Base-by-base conservation (phyloP, 1,139 yeast species). In the Taphrina deformans region DNA sequence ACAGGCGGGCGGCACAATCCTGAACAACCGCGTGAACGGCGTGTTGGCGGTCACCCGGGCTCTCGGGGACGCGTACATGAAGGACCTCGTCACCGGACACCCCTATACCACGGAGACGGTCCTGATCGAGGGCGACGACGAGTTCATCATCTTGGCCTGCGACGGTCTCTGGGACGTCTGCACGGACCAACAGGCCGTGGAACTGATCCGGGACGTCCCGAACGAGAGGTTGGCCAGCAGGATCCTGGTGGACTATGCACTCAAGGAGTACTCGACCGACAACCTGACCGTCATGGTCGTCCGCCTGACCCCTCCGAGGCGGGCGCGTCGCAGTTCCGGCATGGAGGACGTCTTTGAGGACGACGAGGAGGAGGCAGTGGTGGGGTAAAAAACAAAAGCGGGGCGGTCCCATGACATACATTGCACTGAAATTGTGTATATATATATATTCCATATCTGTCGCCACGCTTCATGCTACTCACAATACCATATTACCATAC, bases 141-240 rank as follows among this genome's bases (percentile, higher is more conserved):
- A 88, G 70, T 90, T 89, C 73, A 75, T 92, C 73, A 91, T 92
- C 62, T 77, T 92, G 67, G 97, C 97, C 0, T 91, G 97, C 75
- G 98, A 92, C 75, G 98, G 98, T 0, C 79, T 92, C 14, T 92
- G 97, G 97, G 98, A 92, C 74, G 97, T 92, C 1, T 81, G 92
- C 63, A 80, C 85, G 5, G 98, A 92, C 72, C 85, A 85, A 69
- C 83, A 83, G 65, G 97, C 97, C 0, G 89, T 95, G 67, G 86
- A 86, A 65, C 75, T 86, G 71, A 85, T 89, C 4, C 79, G 82
- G 44, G 82, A 82, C 44, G 76, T 81, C 14, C 69, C 72, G 16
- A 86, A 85, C 70, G 88, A 96, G 0, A 82, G 84, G 65, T 76
- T 76, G 51, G 97, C 96, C 0, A 87, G 96, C 12, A 82, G 83